phyloP scores from a whole-genome alignment of 768 basidiomycete species.

The Macrolepiota albuminosa region DNA sequence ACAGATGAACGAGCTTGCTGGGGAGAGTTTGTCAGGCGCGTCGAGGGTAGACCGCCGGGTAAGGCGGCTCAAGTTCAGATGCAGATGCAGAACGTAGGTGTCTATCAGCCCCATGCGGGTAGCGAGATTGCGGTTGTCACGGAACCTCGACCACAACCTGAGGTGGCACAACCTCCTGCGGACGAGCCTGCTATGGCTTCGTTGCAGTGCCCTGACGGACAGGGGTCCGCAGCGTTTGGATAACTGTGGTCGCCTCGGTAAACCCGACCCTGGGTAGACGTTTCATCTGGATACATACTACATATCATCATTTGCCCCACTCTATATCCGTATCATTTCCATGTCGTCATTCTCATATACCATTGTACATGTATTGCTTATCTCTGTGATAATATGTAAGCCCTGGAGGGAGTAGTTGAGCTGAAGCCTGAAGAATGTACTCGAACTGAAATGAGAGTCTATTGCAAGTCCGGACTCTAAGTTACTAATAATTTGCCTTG shows the following conservation, averaged over 20 bases:
- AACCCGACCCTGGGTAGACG: background rate
- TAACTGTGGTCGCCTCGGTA: background rate
- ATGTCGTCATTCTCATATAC: background rate
- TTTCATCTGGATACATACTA: background rate
- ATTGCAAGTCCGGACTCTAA: background rate
- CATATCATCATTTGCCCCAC: background rate
- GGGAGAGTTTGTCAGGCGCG: constrained; percentile 63
- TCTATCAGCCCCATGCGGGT: background rate
- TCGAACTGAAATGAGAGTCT: background rate
- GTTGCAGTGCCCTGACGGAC: constrained; percentile 23
- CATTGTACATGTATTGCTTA: background rate
- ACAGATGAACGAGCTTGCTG: constrained; percentile 56
- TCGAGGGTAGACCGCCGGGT: constrained; percentile 45
- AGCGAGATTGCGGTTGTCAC: constrained; percentile 1
- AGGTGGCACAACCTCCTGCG: background rate
- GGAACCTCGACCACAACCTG: constrained; percentile 12
- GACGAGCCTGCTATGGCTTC: constrained; percentile 25
- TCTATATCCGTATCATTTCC: background rate
- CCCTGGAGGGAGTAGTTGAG: background rate
- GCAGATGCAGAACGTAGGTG: background rate
- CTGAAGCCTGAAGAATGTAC: background rate
- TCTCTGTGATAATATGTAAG: background rate
- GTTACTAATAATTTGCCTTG: background rate
- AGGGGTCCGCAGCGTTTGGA: constrained; percentile 1
- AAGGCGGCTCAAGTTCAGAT: constrained; percentile 15